A percentile compares a stretch with the other conserved stretches of the same genome.
Conservation (phyloP, 306 rosid species). For the Trifolium pratense region DNA sequence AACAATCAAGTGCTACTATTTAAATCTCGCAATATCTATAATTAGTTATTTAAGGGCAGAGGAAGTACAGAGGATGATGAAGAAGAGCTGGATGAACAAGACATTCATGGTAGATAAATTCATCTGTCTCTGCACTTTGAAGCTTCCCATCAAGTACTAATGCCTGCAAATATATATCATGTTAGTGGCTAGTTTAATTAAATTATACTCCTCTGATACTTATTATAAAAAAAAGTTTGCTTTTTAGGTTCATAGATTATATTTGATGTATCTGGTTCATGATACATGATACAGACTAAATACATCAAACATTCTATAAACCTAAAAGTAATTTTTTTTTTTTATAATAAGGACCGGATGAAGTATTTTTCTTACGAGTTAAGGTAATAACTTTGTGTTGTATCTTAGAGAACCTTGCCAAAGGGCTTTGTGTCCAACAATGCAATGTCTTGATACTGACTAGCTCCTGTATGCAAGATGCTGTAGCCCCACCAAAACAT, state of each 20-base stretch:
- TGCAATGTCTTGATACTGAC: slow-evolving; percentile 94
- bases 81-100: slow-evolving; percentile 95
- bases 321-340: too few species aligned
- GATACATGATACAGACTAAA: too few species aligned
- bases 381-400: background rate
- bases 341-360: too few species aligned
- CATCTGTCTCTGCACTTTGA: slow-evolving; percentile 98
- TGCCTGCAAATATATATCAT: slow-evolving; percentile 56
- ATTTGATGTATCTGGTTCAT: too few species aligned
- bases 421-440: slow-evolving; percentile 95
- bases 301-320: too few species aligned
- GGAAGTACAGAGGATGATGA: slow-evolving; percentile 75
- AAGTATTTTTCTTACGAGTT: background rate
- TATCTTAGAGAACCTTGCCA: slow-evolving; percentile 66
- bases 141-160: slow-evolving; percentile 96
- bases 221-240: too few species aligned
- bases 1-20: background rate
- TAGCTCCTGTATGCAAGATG: slow-evolving; percentile 89
- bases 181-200: background rate
- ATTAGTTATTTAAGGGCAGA: background rate
- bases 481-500: slow-evolving; percentile 50
- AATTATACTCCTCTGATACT: background rate
- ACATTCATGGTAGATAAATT: slow-evolving; percentile 94
- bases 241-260: too few species aligned
- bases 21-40: background rate